Evolutionary conservation across 495 filamentous ascomycete species (phyloP), one percentile per base, ranked within the genome.

Genomic region (Cairneyella variabilis): DNA sequence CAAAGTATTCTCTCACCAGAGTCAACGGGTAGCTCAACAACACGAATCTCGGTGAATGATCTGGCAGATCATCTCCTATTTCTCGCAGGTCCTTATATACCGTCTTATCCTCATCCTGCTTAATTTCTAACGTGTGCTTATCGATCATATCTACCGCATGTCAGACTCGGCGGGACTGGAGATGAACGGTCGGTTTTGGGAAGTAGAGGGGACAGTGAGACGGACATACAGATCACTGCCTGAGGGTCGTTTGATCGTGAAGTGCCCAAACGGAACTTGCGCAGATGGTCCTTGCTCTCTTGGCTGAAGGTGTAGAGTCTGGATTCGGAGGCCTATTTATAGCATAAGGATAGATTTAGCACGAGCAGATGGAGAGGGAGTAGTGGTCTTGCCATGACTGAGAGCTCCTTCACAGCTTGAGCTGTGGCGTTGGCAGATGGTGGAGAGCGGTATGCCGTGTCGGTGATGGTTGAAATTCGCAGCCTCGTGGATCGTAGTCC

Each of bases 271-370:
- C 93, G 88, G 73, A 98, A 97, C 67, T 96, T 96, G 64, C 87
- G 84, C 51, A 98, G 79, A 65, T 87, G 82, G 59, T 88, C 84
- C 69, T 83, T 89, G 22, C 89, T 96, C 69, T 91, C 88, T 39
- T 83, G 76, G 27, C 89, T 91, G 80, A 97, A 95, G 22, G 91
- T 85, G 71, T 97, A 98, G 59, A 98, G 78, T 52, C 93, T 79
- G 47, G 89, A 79, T 74, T 97, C 92, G 60, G 90, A 93, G 61
- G 88, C 72, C 82, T 81, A 59, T 3, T 1, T n/a, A n/a, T n/a
- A n/a, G n/a, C n/a, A n/a, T n/a, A n/a, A n/a, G n/a, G n/a, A n/a
- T 2, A 30, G 22, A 27, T 26, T 43, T 30, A 39, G 47, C 21
- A 18, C 12, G 17, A 7, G 23, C 14, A 39, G 2, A 2, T 26